These are phyloP conservation scores for Aspergillus pseudonomiae DNA, from an alignment of 2,329 filamentous ascomycete species.

Conservation along the genomic window DNA sequence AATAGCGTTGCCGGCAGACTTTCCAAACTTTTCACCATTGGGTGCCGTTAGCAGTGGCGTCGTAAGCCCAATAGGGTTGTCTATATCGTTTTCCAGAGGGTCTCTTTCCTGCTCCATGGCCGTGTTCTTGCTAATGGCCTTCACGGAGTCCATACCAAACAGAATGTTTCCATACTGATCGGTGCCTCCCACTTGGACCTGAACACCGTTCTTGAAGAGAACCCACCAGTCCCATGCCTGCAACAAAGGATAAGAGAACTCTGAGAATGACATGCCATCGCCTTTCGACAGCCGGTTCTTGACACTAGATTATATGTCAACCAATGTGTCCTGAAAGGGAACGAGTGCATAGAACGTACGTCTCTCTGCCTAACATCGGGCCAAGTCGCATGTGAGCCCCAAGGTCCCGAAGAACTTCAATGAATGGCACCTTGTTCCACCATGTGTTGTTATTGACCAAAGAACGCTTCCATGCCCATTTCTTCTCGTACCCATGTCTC, in stretches of 20 bases:
- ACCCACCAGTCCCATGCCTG: conserved; percentile 98
- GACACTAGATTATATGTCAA: conserved; percentile 54
- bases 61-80: conserved; percentile 77
- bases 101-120: conserved; percentile 41
- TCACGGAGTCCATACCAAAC: conserved; percentile 82
- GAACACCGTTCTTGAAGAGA: conserved; percentile 71
- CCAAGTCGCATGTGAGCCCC: conserved; percentile 77
- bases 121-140: conserved; percentile 64
- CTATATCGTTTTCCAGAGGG: conserved; percentile 39
- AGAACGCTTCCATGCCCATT: conserved; percentile 68
- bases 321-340: background rate
- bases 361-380: conserved; percentile 85
- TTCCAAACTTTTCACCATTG: conserved; percentile 88
- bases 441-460: conserved; percentile 83
- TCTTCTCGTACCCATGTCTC: conserved; percentile 65
- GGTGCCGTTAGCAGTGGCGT: conserved; percentile 86
- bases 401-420: conserved; percentile 74
- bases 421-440: conserved; percentile 71
- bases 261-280: conserved; percentile 90
- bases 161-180: conserved; percentile 98
- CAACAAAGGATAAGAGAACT: conserved; percentile 90
- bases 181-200: conserved; percentile 90
- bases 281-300: conserved; percentile 81
- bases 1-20: conserved; percentile 88
- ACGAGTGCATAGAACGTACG: conserved; percentile 59